Evolutionary conservation across 345 rosid genomes (phyloP).

Genomic region (Rhodamnia argentea): DNA sequence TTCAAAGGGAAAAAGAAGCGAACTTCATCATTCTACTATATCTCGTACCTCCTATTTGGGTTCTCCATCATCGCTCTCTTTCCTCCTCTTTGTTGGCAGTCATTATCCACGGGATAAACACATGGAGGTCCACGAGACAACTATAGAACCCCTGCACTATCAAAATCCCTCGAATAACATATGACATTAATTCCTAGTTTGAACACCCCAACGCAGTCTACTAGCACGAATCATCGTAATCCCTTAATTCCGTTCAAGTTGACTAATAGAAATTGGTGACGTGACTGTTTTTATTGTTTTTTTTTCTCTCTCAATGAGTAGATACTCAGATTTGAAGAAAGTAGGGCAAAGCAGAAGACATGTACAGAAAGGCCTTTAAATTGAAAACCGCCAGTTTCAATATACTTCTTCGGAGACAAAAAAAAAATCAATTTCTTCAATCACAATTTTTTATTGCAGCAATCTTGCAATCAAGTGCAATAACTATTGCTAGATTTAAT

Average conservation of each 20-base stretch:
- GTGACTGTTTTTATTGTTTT: not conserved
- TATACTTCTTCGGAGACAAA: not conserved
- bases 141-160: constrained; percentile 8
- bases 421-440: not conserved
- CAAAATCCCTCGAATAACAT: not conserved
- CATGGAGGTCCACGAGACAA: not conserved
- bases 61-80: not conserved
- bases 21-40: not conserved
- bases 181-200: not conserved
- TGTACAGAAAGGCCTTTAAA: not conserved
- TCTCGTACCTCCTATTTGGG: not conserved
- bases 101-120: not conserved
- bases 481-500: not conserved
- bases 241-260: not conserved
- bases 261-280: not conserved
- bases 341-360: not conserved
- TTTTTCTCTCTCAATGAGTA: not conserved
- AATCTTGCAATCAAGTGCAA: not conserved
- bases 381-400: not conserved
- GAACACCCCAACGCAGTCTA: not conserved
- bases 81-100: not conserved
- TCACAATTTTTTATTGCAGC: not conserved
- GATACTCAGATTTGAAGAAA: not conserved
- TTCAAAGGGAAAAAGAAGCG: not conserved
- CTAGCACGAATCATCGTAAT: not conserved